Evolutionary conservation across 2,329 filamentous ascomycete species (phyloP), one percentile per base, ranked within the genome.

Genomic region (Clonostachys rhizophaga): DNA sequence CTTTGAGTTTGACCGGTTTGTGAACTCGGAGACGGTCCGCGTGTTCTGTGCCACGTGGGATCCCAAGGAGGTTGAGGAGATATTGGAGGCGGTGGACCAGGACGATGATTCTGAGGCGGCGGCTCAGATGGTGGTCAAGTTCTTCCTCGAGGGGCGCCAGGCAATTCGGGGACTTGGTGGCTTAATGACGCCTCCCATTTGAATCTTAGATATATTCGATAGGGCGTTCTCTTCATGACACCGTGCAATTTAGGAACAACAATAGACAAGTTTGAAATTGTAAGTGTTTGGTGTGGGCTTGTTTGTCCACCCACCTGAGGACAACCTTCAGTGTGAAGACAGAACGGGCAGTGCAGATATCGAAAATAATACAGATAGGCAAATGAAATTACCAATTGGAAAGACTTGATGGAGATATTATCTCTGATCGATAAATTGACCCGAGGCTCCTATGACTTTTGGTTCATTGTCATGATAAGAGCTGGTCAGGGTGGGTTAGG

Each of bases 1-100:
- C 50, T 69, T 68, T 18, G 70, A 72, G 47, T 74, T 72, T 53
- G 65, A 72, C 49, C 47, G 55, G 0, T 70, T 68, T 46, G 55
- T 71, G 10, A 71, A 67, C 44, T 53, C 57, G 1, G 65, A 71
- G 55, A 64, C 58, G 1, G 47, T 70, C 18, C 63, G 63, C 45
- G 55, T 62, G 2, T 68, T 68, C 47, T 64, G 65, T 4, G 48
- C 49, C 3, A 45, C 44, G 12, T 57, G 55, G 55, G 50, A 54
- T 4, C 37, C 51, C 8, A 34, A 34, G 3, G 40, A 39, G 5
- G 46, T 49, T 7, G 46, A 50, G 30, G 37, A 37, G 16, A 45
- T 41, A 2, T 43, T 55, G 40, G 10, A 51, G 5, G 9, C 42
- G 12, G 53, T 56, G 3, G 52, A 57, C 14, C 40, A 44, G 6